Base-by-base conservation (phyloP, 306 rosid species). In the Gleditsia sinensis region DNA sequence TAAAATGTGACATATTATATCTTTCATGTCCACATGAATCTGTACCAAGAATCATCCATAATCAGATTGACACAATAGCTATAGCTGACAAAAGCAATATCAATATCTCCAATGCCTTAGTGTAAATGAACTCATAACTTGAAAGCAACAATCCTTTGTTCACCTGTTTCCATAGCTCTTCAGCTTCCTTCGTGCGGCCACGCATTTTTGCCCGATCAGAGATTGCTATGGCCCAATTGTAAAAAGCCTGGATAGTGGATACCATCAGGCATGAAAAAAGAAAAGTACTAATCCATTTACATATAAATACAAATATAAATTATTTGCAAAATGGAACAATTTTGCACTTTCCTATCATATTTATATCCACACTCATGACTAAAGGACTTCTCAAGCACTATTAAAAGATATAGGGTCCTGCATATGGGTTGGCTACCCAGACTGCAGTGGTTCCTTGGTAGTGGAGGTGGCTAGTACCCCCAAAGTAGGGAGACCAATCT, bases 191-290 rank as follows among this genome's bases (percentile, higher is more conserved):
- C 64, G 99, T 95, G 79, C 99, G 99, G 72, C 99, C 99, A 58
- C 99, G 97, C 96, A 95, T 95, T 88, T 95, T 95, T 33, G 99
- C 98, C 62, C 98, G 84, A 84, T 95, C 99, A 80, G 99, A 95
- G 72, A 95, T 95, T 51, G 99, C 99, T 80, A 95, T 95, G 32
- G 99, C 99, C 99, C 99, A 95, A 85, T 95, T 95, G 83, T 95
- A 95, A 80, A 92, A 95, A 69, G 99, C 99, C 99, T 95, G 78
- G 11, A 37, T 55, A 48, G 98, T 95, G 78, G 11, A 37, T 55
- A 48, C 49, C 75, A 57, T 75, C 76, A 59, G 48, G 56, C 4
- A 23, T n/a, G 21, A 32, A 14, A 37, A 1, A 21, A 5, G 33
- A 23, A 45, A 72, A 45, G 25, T 40, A 21, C 9, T 5, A 32